Evolutionary conservation across 225 moss, liverwort and hornwort genomes (phyloP).

Genomic region (Climacium dendroides): DNA sequence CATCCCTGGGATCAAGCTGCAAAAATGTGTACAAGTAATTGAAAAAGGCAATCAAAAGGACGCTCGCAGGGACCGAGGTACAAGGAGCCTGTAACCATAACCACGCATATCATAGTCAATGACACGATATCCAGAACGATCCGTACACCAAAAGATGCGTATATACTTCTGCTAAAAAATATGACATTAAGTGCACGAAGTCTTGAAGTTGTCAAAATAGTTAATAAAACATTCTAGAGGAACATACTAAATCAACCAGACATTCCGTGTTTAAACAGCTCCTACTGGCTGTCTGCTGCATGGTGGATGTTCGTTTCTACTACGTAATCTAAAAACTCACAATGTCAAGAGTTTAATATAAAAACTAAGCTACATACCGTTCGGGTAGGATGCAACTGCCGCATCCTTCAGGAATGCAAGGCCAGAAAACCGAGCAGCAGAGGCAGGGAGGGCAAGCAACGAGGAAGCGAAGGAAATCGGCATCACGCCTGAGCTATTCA

Average conservation of each 20-base stretch:
- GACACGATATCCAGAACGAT: background rate
- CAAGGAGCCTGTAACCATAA: slow-evolving; percentile 38
- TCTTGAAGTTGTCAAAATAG: background rate
- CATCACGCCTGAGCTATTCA: slow-evolving; percentile 85
- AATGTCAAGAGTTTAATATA: background rate
- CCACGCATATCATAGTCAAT: background rate
- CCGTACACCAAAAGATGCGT: background rate
- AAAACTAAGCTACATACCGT: slow-evolving; percentile 22
- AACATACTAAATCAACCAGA: background rate
- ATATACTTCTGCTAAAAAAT: background rate
- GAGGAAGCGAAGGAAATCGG: slow-evolving; percentile 88
- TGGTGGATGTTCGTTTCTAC: background rate
- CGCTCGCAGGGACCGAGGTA: slow-evolving; percentile 47
- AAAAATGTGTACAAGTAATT: slow-evolving; percentile 67
- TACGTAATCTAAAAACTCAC: background rate
- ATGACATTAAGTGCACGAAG: background rate
- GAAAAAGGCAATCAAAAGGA: slow-evolving; percentile 65
- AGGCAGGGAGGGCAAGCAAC: slow-evolving; percentile 63
- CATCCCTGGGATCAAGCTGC: slow-evolving; percentile 64
- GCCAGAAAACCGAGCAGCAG: slow-evolving; percentile 67
- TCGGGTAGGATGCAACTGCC: slow-evolving; percentile 57
- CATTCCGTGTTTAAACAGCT: background rate
- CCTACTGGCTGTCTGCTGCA: background rate
- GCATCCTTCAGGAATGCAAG: slow-evolving; percentile 55
- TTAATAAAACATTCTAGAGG: background rate